Evolutionary conservation across 139 green algal genomes (phyloP).

Genomic region (Chlamydomonas urium): DNA sequence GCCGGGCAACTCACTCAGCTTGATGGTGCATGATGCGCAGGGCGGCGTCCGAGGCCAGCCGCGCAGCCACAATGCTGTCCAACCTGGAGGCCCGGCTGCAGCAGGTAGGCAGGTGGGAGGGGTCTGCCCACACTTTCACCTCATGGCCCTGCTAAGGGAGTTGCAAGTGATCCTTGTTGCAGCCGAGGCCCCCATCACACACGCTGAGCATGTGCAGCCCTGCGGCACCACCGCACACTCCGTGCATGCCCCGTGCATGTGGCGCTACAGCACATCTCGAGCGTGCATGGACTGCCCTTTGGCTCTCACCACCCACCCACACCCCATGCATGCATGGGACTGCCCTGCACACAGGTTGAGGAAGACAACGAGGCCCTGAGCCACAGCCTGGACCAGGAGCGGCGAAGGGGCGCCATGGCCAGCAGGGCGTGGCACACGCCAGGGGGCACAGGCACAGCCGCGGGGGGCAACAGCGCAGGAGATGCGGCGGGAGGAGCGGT

Average conservation of each 20-base stretch:
- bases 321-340: background rate
- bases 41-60: background rate
- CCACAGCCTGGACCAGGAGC: slow-evolving; percentile 1
- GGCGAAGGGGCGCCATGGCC: background rate
- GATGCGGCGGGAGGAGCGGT: background rate
- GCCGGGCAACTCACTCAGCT: too few relatives aligned
- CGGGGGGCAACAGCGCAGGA: background rate
- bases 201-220: too few relatives aligned
- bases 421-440: background rate
- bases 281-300: too few relatives aligned
- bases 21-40: background rate
- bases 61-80: slow-evolving; percentile 1
- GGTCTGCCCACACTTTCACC: background rate
- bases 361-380: slow-evolving; percentile 16
- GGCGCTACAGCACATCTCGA: too few relatives aligned
- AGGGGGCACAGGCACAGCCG: background rate
- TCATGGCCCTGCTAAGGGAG: background rate
- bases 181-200: background rate
- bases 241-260: too few relatives aligned
- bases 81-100: slow-evolving; percentile 17
- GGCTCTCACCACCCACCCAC: too few relatives aligned
- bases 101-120: slow-evolving; percentile 2
- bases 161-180: background rate
- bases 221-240: too few relatives aligned
- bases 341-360: slow-evolving; percentile 9